Conservation (phyloP, 352 stramenopile species). For the Globisporangium iwayamae region DNA sequence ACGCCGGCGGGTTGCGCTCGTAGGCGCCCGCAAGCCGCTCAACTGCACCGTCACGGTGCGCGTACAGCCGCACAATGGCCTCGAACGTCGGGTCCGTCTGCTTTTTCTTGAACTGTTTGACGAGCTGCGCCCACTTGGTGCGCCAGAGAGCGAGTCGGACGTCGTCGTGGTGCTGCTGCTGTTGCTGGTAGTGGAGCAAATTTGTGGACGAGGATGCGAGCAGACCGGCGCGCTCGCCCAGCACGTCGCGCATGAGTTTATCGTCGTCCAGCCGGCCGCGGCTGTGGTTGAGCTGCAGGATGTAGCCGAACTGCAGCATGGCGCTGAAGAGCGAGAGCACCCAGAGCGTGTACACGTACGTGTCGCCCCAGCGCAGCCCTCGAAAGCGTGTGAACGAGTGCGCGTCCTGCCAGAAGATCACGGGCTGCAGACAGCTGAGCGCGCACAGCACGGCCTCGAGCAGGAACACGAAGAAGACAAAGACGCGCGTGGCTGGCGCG, state of each 20-base stretch:
- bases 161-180: slow-evolving; percentile 33
- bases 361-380: slow-evolving; percentile 35
- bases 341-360: slow-evolving; percentile 58
- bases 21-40: slow-evolving; percentile 47
- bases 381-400: slow-evolving; percentile 48
- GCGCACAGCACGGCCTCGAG: slow-evolving; percentile 37
- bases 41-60: slow-evolving; percentile 66
- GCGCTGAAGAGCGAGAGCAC: slow-evolving; percentile 44
- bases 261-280: slow-evolving; percentile 59
- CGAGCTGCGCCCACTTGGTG: slow-evolving; percentile 73
- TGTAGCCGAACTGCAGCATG: slow-evolving; percentile 67
- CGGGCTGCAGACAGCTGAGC: slow-evolving; percentile 54
- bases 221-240: slow-evolving; percentile 25
- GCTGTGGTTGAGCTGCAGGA: slow-evolving; percentile 74
- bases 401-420: slow-evolving; percentile 57
- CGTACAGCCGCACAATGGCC: slow-evolving; percentile 79
- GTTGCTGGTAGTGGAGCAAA: slow-evolving; percentile 6
- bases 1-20: slow-evolving; percentile 54
- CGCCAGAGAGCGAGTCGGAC: slow-evolving; percentile 51
- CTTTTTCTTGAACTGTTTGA: slow-evolving; percentile 62
- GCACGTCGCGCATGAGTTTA: slow-evolving; percentile 57
- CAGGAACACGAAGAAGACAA: slow-evolving; percentile 80
- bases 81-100: slow-evolving; percentile 74
- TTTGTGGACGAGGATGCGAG: slow-evolving; percentile 8
- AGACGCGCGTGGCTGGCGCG: slow-evolving; percentile 65